Evolutionary conservation across 1,284 basidiomycete species (phyloP).

Genomic region (Blastosporella zonata): DNA sequence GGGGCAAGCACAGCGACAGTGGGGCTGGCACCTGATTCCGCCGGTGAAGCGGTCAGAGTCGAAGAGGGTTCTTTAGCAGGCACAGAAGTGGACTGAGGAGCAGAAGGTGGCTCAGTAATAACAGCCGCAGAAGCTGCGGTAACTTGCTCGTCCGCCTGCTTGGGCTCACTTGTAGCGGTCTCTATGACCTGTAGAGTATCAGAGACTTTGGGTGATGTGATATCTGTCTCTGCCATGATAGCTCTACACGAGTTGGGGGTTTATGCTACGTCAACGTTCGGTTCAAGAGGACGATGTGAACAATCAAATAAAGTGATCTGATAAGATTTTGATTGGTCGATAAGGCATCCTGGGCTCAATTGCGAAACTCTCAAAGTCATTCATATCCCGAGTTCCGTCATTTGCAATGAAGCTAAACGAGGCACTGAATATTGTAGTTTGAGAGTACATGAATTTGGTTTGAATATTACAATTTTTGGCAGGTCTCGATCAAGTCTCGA

Average conservation of each 20-base stretch:
- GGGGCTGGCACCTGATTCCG: not conserved
- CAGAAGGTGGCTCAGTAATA: not conserved
- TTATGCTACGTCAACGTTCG: not conserved
- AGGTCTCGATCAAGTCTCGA: too few relatives aligned
- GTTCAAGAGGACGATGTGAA: not conserved
- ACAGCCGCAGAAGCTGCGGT: not conserved
- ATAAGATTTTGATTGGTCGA: slow-evolving; percentile 10
- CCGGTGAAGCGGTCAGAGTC: slow-evolving; percentile 4
- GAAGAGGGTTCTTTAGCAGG: not conserved
- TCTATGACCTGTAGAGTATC: not conserved
- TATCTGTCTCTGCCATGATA: not conserved
- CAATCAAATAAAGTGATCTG: slow-evolving; percentile 7
- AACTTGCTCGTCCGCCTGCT: not conserved
- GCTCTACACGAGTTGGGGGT: not conserved
- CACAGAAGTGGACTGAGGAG: not conserved
- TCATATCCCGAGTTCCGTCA: not conserved
- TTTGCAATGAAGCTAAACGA: too few relatives aligned
- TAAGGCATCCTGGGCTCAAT: not conserved
- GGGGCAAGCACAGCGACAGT: not conserved
- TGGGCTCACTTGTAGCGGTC: not conserved
- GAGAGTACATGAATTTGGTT: too few relatives aligned
- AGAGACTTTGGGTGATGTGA: not conserved
- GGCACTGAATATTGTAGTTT: too few relatives aligned
- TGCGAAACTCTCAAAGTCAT: not conserved
- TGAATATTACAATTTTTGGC: too few relatives aligned